Conservation (phyloP, 495 filamentous ascomycete species). For the Cairneyella variabilis region DNA sequence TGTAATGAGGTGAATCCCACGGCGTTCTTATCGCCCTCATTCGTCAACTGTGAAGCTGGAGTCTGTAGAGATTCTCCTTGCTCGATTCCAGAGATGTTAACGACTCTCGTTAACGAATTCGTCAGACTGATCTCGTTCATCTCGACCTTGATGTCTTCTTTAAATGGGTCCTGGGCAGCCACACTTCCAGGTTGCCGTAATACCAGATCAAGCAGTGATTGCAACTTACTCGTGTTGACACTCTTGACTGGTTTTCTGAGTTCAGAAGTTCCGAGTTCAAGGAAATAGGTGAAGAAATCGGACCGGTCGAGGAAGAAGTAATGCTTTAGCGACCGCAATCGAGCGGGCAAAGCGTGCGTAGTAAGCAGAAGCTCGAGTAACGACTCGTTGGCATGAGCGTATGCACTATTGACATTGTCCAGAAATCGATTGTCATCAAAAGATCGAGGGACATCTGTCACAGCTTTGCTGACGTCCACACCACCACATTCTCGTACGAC, state of each 20-base stretch:
- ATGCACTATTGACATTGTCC: conserved; percentile 92
- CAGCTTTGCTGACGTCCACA: conserved; percentile 86
- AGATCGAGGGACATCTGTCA: conserved; percentile 81
- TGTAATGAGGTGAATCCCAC: conserved; percentile 87
- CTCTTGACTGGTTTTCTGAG: conserved; percentile 79
- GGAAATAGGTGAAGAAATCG: conserved; percentile 96
- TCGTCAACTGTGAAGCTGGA: conserved; percentile 42
- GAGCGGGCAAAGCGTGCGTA: conserved; percentile 81
- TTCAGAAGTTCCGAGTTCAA: conserved; percentile 84
- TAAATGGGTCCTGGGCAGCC: conserved; percentile 91
- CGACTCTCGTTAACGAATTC: conserved; percentile 90
- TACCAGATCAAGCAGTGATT: conserved; percentile 90
- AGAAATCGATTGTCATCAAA: conserved; percentile 89
- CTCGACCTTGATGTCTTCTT: conserved; percentile 93
- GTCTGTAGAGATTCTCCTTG: conserved; percentile 66
- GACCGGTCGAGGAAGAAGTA: conserved; percentile 98
- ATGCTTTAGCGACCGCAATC: conserved; percentile 88
- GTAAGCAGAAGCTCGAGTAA: conserved; percentile 89
- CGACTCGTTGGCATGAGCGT: conserved; percentile 91
- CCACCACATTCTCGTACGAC: conserved; percentile 96
- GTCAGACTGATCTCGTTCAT: conserved; percentile 94
- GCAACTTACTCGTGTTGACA: conserved; percentile 89
- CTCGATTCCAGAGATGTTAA: conserved; percentile 91
- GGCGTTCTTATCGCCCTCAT: conserved; percentile 80
- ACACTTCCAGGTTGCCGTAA: conserved; percentile 93